Conservation (phyloP, 768 basidiomycete genomes). For the Mycena leptocephala region DNA sequence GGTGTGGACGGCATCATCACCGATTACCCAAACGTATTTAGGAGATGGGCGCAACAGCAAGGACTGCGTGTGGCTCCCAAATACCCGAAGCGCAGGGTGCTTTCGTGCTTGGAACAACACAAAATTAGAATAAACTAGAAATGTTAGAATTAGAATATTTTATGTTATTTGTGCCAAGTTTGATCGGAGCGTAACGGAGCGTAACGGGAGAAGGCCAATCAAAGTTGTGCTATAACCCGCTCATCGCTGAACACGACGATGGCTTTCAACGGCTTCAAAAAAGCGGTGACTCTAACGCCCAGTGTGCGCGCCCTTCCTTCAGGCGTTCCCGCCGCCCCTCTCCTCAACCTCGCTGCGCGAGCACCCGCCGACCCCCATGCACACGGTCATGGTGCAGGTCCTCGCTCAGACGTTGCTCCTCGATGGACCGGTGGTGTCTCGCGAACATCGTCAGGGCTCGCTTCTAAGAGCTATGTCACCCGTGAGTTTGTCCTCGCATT, state of each 20-base stretch:
- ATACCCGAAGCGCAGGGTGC: slow-evolving; percentile 72
- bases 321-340: slow-evolving; percentile 85
- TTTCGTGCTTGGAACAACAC: slow-evolving; percentile 74
- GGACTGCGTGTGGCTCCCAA: slow-evolving; percentile 69
- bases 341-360: slow-evolving; percentile 81
- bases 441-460: slow-evolving; percentile 67
- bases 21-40: slow-evolving; percentile 77
- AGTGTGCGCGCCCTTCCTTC: slow-evolving; percentile 85
- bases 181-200: slow-evolving; percentile 4
- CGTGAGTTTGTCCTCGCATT: slow-evolving; percentile 60
- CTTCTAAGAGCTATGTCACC: slow-evolving; percentile 75
- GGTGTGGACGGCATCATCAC: slow-evolving; percentile 86
- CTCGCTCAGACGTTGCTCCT: slow-evolving; percentile 76
- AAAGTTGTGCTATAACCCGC: slow-evolving; percentile 1
- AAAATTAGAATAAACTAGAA: not conserved
- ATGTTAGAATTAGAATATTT: not conserved
- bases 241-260: slow-evolving; percentile 69
- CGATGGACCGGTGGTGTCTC: slow-evolving; percentile 76
- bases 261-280: slow-evolving; percentile 82
- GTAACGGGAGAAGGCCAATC: not conserved
- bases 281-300: slow-evolving; percentile 86
- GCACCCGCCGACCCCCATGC: slow-evolving; percentile 73
- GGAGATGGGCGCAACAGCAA: slow-evolving; percentile 70
- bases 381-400: slow-evolving; percentile 69
- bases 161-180: not conserved